Evolutionary conservation across 2,329 filamentous ascomycete genomes (phyloP).

Genomic region (Aspergillus sp.): DNA sequence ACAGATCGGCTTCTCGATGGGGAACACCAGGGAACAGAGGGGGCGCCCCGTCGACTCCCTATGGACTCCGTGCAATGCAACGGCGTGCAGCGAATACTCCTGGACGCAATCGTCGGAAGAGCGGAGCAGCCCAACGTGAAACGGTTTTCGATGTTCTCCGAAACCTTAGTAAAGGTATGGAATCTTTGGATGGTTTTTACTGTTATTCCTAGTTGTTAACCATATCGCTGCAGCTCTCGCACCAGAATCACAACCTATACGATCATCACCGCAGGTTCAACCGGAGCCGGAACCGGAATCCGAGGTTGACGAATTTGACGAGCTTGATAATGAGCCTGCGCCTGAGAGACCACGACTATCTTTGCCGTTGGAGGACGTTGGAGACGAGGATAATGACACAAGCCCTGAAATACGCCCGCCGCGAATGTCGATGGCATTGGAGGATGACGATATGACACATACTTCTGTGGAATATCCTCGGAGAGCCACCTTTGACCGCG

Average conservation of each 20-base stretch:
- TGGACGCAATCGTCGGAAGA: slow-evolving; percentile 49
- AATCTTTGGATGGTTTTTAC: neutral
- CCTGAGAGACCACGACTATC: slow-evolving; percentile 43
- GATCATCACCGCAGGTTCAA: slow-evolving; percentile 47
- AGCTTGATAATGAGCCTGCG: slow-evolving; percentile 50
- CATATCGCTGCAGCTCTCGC: slow-evolving; percentile 45
- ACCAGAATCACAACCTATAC: slow-evolving; percentile 46
- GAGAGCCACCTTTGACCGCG: slow-evolving; percentile 39
- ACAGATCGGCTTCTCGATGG: slow-evolving; percentile 33
- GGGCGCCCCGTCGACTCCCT: slow-evolving; percentile 53
- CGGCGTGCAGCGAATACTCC: slow-evolving; percentile 55
- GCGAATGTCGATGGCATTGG: slow-evolving; percentile 42
- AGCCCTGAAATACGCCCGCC: slow-evolving; percentile 39
- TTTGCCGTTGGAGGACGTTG: slow-evolving; percentile 48
- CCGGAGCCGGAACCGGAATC: slow-evolving; percentile 21
- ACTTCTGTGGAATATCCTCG: slow-evolving; percentile 46
- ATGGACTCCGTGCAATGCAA: slow-evolving; percentile 55
- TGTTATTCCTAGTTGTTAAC: slow-evolving; percentile 3
- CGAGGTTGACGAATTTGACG: slow-evolving; percentile 43
- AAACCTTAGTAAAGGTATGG: slow-evolving; percentile 52
- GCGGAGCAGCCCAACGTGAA: slow-evolving; percentile 52
- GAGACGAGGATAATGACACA: slow-evolving; percentile 46
- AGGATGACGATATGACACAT: slow-evolving; percentile 47
- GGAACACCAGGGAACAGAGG: slow-evolving; percentile 34
- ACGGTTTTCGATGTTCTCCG: slow-evolving; percentile 56